A percentile compares a stretch with the other conserved stretches of the same genome.
Evolutionary conservation across 1,284 basidiomycete genomes (phyloP).

Genomic region (Cryptococcus hybrid): DNA sequence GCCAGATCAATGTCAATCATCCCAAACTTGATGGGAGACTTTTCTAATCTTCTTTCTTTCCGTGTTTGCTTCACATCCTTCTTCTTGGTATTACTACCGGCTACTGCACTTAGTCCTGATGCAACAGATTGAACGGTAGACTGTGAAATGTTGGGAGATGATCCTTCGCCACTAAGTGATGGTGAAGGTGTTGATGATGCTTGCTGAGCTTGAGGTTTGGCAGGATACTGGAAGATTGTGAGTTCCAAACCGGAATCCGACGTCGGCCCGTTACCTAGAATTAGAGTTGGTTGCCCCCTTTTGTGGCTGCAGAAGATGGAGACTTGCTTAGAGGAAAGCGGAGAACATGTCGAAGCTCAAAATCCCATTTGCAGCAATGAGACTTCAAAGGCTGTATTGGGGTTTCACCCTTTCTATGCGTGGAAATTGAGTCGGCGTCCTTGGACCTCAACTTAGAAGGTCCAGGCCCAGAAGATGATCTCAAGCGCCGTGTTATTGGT

Average conservation of each 20-base stretch:
- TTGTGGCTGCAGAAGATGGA: too few species aligned
- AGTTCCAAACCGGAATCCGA: constrained; percentile 41
- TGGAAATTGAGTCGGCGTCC: neutral
- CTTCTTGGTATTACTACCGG: constrained; percentile 1
- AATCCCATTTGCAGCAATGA: constrained; percentile 44
- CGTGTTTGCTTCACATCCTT: neutral
- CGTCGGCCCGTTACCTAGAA: constrained; percentile 37
- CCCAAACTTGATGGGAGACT: constrained; percentile 28
- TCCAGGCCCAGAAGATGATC: constrained; percentile 7
- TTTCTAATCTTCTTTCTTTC: constrained; percentile 5
- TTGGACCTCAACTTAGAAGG: neutral
- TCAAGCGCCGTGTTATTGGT: neutral
- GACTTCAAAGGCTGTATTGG: constrained; percentile 23
- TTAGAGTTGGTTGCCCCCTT: constrained; percentile 10
- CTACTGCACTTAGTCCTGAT: neutral
- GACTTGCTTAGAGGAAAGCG: constrained; percentile 38
- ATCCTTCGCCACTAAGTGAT: neutral
- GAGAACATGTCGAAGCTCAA: constrained; percentile 35
- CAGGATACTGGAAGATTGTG: constrained; percentile 29
- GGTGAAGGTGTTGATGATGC: neutral
- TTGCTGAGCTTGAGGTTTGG: neutral
- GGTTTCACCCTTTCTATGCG: constrained; percentile 33
- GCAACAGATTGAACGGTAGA: neutral
- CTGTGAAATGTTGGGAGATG: neutral
- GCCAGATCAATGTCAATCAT: constrained; percentile 48